These are phyloP conservation scores for Hericium rajendrae DNA, from an alignment of 768 basidiomycete species.

Conservation along the genomic window DNA sequence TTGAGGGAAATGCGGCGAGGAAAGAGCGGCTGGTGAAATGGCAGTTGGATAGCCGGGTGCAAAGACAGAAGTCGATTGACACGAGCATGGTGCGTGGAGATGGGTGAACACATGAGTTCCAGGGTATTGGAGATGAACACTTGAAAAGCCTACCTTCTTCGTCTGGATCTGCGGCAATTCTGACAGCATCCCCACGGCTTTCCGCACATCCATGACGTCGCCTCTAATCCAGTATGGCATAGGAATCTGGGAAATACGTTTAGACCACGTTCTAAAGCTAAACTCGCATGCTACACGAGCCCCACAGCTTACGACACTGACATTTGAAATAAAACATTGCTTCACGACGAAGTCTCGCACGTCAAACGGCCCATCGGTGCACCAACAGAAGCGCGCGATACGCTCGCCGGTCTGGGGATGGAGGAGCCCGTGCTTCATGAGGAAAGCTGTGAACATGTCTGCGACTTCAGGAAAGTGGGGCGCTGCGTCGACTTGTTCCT, in stretches of 20 bases:
- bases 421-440: slow-evolving; percentile 63
- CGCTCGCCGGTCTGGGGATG: slow-evolving; percentile 45
- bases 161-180: slow-evolving; percentile 1
- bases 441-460: slow-evolving; percentile 50
- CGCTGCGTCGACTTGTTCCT: slow-evolving; percentile 76
- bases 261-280: slow-evolving; percentile 2
- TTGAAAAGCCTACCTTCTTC: slow-evolving; percentile 2
- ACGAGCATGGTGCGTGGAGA: not conserved
- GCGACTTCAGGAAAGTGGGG: slow-evolving; percentile 69
- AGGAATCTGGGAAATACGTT: slow-evolving; percentile 32
- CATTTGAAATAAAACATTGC: slow-evolving; percentile 82
- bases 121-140: not conserved
- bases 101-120: not conserved
- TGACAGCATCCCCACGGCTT: slow-evolving; percentile 40
- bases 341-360: slow-evolving; percentile 80
- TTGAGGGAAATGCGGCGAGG: slow-evolving; percentile 36
- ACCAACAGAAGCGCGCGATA: slow-evolving; percentile 67
- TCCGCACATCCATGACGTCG: slow-evolving; percentile 69
- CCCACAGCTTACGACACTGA: slow-evolving; percentile 22
- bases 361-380: slow-evolving; percentile 78
- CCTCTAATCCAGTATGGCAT: slow-evolving; percentile 70
- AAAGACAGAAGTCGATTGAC: not conserved
- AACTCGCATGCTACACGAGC: slow-evolving; percentile 3
- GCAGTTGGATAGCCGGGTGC: not conserved
- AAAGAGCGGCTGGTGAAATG: slow-evolving; percentile 12